A percentile compares a stretch with the other conserved stretches of the same genome.
Conservation (phyloP, 257 asterid species). For the Solanum lycopersicoides region DNA sequence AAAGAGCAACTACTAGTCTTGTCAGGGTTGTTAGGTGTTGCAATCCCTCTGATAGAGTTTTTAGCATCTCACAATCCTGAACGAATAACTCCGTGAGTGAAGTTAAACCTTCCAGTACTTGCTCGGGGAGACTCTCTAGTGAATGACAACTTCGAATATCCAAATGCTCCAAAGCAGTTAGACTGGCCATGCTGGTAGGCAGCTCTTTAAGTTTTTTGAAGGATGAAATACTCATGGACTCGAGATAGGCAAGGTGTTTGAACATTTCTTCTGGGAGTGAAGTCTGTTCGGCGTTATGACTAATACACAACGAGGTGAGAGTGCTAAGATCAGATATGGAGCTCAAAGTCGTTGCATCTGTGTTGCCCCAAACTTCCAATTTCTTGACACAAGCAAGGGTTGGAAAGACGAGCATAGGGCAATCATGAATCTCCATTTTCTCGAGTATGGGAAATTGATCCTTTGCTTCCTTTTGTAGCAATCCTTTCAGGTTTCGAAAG, state of each 20-base stretch:
- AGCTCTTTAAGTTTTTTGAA: neutral
- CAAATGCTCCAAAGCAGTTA: neutral
- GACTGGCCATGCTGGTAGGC: neutral
- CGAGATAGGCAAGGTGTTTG: neutral
- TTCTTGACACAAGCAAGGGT: neutral
- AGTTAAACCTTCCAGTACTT: neutral
- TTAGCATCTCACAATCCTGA: neutral
- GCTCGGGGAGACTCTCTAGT: neutral
- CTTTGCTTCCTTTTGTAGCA: neutral
- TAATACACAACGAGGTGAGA: neutral
- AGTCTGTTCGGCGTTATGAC: neutral
- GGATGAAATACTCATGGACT: neutral
- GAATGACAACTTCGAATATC: neutral
- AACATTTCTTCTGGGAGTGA: neutral
- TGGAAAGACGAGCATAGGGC: neutral
- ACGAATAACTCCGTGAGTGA: neutral
- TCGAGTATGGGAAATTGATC: slow-evolving; percentile 3
- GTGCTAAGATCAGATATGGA: neutral
- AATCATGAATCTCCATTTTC: neutral
- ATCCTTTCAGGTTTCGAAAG: slow-evolving; percentile 9
- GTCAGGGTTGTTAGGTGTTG: neutral
- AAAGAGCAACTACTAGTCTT: neutral
- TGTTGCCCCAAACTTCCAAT: neutral
- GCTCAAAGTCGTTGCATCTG: neutral
- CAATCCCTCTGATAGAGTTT: neutral